These are phyloP conservation scores for Lobosporangium transversale DNA, from an alignment of 192 early-diverging fungal genomes.

Conservation along the genomic window DNA sequence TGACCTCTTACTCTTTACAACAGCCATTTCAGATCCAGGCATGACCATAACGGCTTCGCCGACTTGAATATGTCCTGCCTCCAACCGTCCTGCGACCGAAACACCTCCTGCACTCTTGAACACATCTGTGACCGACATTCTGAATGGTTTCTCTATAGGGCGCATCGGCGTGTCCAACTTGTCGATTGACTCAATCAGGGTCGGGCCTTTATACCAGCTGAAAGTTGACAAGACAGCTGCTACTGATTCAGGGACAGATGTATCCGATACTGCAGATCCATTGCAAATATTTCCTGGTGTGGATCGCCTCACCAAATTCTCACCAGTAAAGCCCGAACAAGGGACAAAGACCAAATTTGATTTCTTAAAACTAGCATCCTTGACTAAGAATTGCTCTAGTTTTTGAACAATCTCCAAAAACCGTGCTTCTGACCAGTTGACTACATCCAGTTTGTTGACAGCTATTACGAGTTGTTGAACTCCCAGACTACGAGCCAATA, in stretches of 20 bases:
- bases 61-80: slow-evolving; percentile 86
- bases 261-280: slow-evolving; percentile 37
- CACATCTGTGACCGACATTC: slow-evolving; percentile 87
- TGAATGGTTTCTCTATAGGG: slow-evolving; percentile 81
- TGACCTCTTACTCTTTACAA: slow-evolving; percentile 83
- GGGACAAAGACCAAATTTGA: slow-evolving; percentile 86
- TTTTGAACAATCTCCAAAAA: slow-evolving; percentile 80
- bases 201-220: slow-evolving; percentile 84
- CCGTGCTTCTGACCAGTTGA: slow-evolving; percentile 84
- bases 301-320: slow-evolving; percentile 75
- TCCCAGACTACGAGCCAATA: slow-evolving; percentile 91
- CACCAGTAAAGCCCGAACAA: slow-evolving; percentile 89
- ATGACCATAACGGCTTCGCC: slow-evolving; percentile 85
- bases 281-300: slow-evolving; percentile 37
- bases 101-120: slow-evolving; percentile 92
- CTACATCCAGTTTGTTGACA: slow-evolving; percentile 94
- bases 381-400: slow-evolving; percentile 73
- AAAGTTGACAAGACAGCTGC: slow-evolving; percentile 37
- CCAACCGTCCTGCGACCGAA: slow-evolving; percentile 88
- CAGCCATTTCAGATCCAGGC: slow-evolving; percentile 80
- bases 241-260: slow-evolving; percentile 10
- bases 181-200: slow-evolving; percentile 82
- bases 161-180: slow-evolving; percentile 78
- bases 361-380: slow-evolving; percentile 83
- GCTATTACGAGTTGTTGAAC: slow-evolving; percentile 93